Conservation (phyloP, 495 filamentous ascomycete genomes). For the Friedmanniomyces simplex region DNA sequence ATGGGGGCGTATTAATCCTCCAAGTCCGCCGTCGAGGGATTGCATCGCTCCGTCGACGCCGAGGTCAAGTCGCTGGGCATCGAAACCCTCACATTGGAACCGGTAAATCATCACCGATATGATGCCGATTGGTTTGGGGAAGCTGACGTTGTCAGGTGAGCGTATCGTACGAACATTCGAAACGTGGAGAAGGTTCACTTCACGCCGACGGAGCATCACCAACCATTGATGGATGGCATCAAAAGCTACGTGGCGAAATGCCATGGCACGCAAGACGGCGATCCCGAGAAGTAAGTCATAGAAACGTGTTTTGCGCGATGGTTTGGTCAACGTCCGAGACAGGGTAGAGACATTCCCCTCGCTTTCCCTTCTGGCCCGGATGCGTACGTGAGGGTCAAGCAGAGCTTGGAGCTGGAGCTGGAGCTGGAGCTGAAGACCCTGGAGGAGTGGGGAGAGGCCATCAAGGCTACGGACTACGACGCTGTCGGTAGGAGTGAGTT, state of each 20-base stretch:
- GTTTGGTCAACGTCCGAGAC: constrained; percentile 34
- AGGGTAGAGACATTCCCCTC: constrained; percentile 22
- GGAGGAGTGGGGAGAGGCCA: constrained; percentile 29
- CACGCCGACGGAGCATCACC: neutral
- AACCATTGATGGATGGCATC: neutral
- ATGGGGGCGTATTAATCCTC: neutral
- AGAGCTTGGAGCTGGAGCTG: constrained; percentile 29
- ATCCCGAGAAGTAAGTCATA: constrained; percentile 31
- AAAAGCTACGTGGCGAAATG: neutral
- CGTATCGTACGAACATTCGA: constrained; percentile 18
- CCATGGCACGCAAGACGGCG: constrained; percentile 27
- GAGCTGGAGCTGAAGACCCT: too few species aligned
- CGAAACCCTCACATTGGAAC: neutral
- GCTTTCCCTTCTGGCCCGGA: constrained; percentile 33
- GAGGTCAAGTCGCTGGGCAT: neutral
- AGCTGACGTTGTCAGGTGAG: neutral
- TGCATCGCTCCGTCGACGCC: neutral
- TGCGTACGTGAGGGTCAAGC: constrained; percentile 26
- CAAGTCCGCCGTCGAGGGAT: neutral
- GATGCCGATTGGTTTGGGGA: neutral
- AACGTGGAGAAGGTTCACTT: constrained; percentile 3
- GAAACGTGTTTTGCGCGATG: too few species aligned
- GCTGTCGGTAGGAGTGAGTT: too few species aligned
- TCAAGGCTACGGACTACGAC: neutral
- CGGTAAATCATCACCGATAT: neutral